Percentiles rank a stretch among this genome's conserved stretches.
Conservation (phyloP, 768 basidiomycete species). For the Lactarius sp. region DNA sequence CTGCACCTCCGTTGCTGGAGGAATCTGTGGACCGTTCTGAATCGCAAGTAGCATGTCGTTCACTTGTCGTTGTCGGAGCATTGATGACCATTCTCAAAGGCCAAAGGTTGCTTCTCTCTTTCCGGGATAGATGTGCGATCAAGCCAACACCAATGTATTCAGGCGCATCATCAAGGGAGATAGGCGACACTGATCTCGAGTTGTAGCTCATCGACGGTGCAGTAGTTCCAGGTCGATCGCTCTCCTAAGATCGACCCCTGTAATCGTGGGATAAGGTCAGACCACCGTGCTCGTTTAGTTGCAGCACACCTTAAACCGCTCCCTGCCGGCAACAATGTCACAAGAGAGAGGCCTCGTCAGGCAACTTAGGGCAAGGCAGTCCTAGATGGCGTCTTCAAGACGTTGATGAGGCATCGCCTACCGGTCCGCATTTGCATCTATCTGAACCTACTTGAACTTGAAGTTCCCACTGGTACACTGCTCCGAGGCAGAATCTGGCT, state of each 20-base stretch:
- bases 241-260: neutral
- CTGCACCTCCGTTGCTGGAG: constrained; percentile 7
- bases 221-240: constrained; percentile 10
- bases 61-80: neutral
- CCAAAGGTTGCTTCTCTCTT: constrained; percentile 10
- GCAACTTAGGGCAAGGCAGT: constrained; percentile 13
- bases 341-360: constrained; percentile 15
- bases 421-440: neutral
- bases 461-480: constrained; percentile 14
- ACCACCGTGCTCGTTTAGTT: constrained; percentile 10
- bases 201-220: constrained; percentile 6
- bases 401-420: constrained; percentile 10
- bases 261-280: neutral
- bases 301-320: constrained; percentile 15
- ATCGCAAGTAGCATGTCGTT: neutral
- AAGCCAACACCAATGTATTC: constrained; percentile 3
- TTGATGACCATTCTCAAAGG: neutral
- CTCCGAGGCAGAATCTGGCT: constrained; percentile 4
- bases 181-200: constrained; percentile 11
- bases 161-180: constrained; percentile 4
- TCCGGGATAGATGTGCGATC: constrained; percentile 15
- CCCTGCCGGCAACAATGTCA: neutral
- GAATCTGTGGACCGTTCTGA: constrained; percentile 9
- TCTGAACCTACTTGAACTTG: neutral
- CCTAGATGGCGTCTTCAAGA: constrained; percentile 13